Percentiles rank a stretch among this genome's conserved stretches.
Conservation (phyloP, 1,139 yeast species). For the Pichia sp. region DNA sequence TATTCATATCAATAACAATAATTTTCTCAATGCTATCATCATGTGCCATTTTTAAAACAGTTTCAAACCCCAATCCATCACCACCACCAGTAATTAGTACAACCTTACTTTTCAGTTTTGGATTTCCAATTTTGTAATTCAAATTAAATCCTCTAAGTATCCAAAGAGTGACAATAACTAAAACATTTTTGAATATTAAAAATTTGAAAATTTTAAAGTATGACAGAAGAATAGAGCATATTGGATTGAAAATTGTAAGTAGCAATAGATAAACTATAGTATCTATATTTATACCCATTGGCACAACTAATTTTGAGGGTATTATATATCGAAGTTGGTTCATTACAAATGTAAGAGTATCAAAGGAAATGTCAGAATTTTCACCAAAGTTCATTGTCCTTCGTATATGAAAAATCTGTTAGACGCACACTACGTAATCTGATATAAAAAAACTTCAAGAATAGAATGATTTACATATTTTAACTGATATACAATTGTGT, state of each 20-base stretch:
- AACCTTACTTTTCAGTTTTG: not conserved
- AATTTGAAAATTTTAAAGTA: not conserved
- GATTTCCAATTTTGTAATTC: not conserved
- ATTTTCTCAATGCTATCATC: constrained; percentile 6
- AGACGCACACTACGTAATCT: not conserved
- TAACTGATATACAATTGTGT: not conserved
- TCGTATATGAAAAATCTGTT: not conserved
- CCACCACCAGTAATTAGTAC: constrained; percentile 30
- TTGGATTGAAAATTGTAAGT: constrained; percentile 20
- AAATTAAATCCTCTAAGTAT: constrained; percentile 17
- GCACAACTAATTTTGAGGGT: constrained; percentile 18
- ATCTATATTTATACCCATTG: constrained; percentile 18
- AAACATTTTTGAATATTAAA: not conserved
- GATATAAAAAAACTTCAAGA: not conserved
- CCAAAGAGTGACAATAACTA: constrained; percentile 17
- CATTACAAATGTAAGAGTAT: not conserved
- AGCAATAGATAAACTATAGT: constrained; percentile 17
- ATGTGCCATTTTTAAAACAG: constrained; percentile 13
- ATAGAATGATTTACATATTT: not conserved
- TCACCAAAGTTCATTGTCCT: not conserved
- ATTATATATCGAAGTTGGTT: not conserved
- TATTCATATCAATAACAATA: constrained; percentile 14
- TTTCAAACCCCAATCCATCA: constrained; percentile 27
- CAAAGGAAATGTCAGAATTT: not conserved
- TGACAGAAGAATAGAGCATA: constrained; percentile 15